A percentile compares a stretch with the other conserved stretches of the same genome.
Conservation (phyloP, 2,329 filamentous ascomycete genomes). For the Phoma herbarum region DNA sequence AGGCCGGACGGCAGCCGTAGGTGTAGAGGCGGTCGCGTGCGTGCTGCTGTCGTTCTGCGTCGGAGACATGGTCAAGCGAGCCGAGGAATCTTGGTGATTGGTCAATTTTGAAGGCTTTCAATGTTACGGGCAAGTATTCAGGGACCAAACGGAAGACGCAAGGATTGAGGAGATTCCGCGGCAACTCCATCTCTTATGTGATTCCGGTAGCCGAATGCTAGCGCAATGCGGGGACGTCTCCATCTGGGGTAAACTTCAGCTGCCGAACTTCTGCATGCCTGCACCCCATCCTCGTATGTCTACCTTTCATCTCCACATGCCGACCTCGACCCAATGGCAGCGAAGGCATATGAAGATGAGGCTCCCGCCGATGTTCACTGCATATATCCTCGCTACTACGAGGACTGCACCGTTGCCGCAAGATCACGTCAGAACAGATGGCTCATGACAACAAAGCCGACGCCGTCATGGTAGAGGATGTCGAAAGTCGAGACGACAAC, state of each 20-base stretch:
- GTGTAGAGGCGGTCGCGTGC: background rate
- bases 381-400: background rate
- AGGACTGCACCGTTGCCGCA: background rate
- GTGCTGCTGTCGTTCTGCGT: background rate
- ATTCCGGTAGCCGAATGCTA: background rate
- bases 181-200: background rate
- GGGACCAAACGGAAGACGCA: background rate
- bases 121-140: background rate
- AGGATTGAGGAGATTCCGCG: background rate
- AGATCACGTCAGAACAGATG: background rate
- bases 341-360: background rate
- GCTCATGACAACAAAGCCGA: background rate
- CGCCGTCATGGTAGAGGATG: background rate
- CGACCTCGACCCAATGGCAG: background rate
- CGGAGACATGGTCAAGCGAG: background rate
- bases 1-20: background rate
- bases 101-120: background rate
- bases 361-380: background rate
- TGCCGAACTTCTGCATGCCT: background rate
- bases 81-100: background rate
- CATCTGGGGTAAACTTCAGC: background rate
- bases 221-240: background rate
- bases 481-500: background rate
- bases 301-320: background rate
- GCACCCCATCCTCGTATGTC: background rate